Base-by-base conservation (phyloP, 108 stramenopile genomes). In the Pseudonitzschia delicatissima region DNA sequence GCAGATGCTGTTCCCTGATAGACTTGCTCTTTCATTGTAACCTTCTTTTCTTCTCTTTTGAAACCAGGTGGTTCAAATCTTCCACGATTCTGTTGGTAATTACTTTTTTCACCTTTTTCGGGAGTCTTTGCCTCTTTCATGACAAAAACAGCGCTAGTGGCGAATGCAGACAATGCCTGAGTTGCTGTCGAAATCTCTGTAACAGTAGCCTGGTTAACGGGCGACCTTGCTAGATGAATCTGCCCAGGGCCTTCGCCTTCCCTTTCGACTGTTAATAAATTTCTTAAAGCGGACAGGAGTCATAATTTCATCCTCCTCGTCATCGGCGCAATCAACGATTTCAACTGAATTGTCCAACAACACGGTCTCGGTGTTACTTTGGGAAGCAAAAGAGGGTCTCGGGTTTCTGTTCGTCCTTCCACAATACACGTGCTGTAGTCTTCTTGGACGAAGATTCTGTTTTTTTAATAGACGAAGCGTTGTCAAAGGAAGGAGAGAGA, bases 231-330 rank as follows among this genome's bases (percentile, higher is more conserved):
- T n/a, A n/a, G n/a, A n/a, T n/a, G n/a, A n/a, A n/a, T n/a, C n/a
- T n/a, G n/a, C n/a, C n/a, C n/a, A n/a, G n/a, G n/a, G n/a, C n/a
- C n/a, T n/a, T n/a, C n/a, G n/a, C n/a, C n/a, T n/a, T n/a, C n/a
- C n/a, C n/a, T n/a, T n/a, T n/a, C n/a, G n/a, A n/a, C n/a, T n/a
- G n/a, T n/a, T n/a, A n/a, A n/a, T n/a, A n/a, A n/a, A n/a, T n/a
- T n/a, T n/a, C n/a, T n/a, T n/a, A n/a, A n/a, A n/a, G n/a, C n/a
- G n/a, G n/a, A 42, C 15, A 15, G 50, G 50, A 15, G 50, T 51
- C 50, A 51, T 51, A 11, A 51, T 51, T 20, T 51, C 50, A 25
- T 51, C 50, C 11, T 25, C 23, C 13, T 51, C 50, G 23, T 51
- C n/a, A n/a, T n/a, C n/a, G n/a, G n/a, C n/a, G n/a, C n/a, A 4